Evolutionary conservation across 2,329 filamentous ascomycete genomes (phyloP).

Genomic region (Uncinocarpus reesii): DNA sequence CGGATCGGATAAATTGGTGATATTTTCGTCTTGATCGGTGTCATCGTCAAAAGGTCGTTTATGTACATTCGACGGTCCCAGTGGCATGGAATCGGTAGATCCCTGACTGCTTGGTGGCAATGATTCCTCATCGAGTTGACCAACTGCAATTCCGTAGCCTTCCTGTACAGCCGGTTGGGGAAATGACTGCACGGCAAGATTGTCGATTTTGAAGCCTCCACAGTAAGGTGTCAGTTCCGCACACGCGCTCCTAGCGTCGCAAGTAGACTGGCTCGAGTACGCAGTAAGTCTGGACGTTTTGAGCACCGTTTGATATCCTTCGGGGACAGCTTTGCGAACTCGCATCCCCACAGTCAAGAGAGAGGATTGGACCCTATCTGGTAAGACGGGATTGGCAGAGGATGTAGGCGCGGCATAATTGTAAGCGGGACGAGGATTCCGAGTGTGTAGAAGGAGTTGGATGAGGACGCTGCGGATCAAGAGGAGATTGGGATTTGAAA

Average conservation of each 20-base stretch:
- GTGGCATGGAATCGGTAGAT: constrained; percentile 22
- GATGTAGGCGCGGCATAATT: constrained; percentile 34
- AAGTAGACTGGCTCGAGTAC: constrained; percentile 19
- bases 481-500: constrained; percentile 37
- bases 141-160: constrained; percentile 22
- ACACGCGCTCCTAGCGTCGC: constrained; percentile 23
- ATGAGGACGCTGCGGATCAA: constrained; percentile 26
- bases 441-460: constrained; percentile 12
- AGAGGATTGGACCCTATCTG: constrained; percentile 61
- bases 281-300: constrained; percentile 19
- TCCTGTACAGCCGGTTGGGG: constrained; percentile 26
- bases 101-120: constrained; percentile 35
- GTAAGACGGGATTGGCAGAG: constrained; percentile 44
- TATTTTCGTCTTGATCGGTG: constrained; percentile 29
- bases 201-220: constrained; percentile 66
- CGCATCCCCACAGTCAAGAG: constrained; percentile 92
- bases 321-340: constrained; percentile 80
- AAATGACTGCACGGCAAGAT: constrained; percentile 49
- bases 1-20: constrained; percentile 13
- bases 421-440: constrained; percentile 26
- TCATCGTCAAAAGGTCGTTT: constrained; percentile 35
- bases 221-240: constrained; percentile 69
- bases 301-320: constrained; percentile 72
- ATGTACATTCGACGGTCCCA: constrained; percentile 26
- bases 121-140: constrained; percentile 29